These are phyloP conservation scores for Pythium chondricola DNA, from an alignment of 352 stramenopile species.

Conservation along the genomic window DNA sequence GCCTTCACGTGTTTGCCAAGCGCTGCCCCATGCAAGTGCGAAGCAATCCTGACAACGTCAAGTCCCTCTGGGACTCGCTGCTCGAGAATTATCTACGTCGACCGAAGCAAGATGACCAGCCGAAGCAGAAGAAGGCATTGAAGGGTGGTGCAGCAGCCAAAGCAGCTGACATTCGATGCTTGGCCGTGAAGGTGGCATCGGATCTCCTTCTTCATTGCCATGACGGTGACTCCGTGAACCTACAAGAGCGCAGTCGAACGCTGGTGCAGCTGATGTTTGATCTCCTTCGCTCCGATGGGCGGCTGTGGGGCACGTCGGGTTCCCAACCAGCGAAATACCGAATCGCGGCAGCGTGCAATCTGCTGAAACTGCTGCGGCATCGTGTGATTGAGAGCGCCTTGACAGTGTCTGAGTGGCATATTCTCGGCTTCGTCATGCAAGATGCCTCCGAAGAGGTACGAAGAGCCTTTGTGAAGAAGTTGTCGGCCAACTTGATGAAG, in stretches of 20 bases:
- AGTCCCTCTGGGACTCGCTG: constrained; percentile 40
- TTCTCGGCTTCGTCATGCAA: constrained; percentile 69
- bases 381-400: constrained; percentile 43
- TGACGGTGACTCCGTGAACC: constrained; percentile 10
- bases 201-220: constrained; percentile 50
- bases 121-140: constrained; percentile 15
- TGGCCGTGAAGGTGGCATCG: constrained; percentile 53
- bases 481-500: constrained; percentile 70
- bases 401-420: constrained; percentile 61
- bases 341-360: constrained; percentile 32
- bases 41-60: constrained; percentile 14
- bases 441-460: constrained; percentile 73
- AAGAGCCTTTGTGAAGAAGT: constrained; percentile 60
- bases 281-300: constrained; percentile 54
- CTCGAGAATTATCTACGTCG: constrained; percentile 35
- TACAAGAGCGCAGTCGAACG: constrained; percentile 21
- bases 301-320: constrained; percentile 30
- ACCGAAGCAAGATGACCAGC: constrained; percentile 7
- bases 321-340: constrained; percentile 42
- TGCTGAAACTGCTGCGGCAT: constrained; percentile 67
- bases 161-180: constrained; percentile 43
- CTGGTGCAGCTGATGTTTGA: constrained; percentile 52
- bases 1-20: constrained; percentile 60
- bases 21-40: constrained; percentile 22
- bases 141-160: constrained; percentile 16